Evolutionary conservation across 495 filamentous ascomycete genomes (phyloP).

Genomic region (Chaetomium tenue): DNA sequence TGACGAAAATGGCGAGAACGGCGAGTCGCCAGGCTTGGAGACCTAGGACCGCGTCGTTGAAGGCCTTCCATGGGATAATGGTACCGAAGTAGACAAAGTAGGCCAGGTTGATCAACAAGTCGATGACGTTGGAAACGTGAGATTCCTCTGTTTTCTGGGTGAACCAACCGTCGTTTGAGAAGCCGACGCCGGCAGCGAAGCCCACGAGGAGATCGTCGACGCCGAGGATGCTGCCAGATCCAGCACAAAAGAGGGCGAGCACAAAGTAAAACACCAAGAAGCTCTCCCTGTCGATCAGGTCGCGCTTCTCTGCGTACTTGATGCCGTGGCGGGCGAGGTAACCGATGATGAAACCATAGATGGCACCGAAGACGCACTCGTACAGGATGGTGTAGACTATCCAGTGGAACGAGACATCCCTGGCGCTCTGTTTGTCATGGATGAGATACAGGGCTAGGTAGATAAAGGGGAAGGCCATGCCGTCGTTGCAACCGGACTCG

Average conservation of each 20-base stretch:
- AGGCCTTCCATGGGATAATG: conserved; percentile 92
- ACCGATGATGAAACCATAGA: conserved; percentile 85
- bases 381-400: conserved; percentile 89
- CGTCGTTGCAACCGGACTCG: conserved; percentile 98
- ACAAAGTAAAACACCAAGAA: conserved; percentile 99
- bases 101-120: conserved; percentile 91
- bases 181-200: conserved; percentile 91
- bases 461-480: conserved; percentile 99
- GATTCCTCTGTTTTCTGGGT: conserved; percentile 97
- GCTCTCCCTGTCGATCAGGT: conserved; percentile 91
- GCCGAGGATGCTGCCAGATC: conserved; percentile 86
- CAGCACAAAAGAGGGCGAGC: conserved; percentile 92
- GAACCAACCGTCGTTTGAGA: conserved; percentile 99
- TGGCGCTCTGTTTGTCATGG: conserved; percentile 65
- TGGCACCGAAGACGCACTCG: conserved; percentile 89
- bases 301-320: conserved; percentile 79
- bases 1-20: conserved; percentile 85
- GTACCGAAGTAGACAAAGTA: conserved; percentile 98
- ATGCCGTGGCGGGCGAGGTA: conserved; percentile 88
- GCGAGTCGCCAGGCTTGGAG: conserved; percentile 82
- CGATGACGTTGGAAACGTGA: conserved; percentile 98
- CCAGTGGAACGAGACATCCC: conserved; percentile 78
- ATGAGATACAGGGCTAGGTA: conserved; percentile 90
- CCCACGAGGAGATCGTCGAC: conserved; percentile 96
- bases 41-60: conserved; percentile 67